Base-by-base conservation (phyloP, 257 asterid genomes). In the Jasminum sambac region DNA sequence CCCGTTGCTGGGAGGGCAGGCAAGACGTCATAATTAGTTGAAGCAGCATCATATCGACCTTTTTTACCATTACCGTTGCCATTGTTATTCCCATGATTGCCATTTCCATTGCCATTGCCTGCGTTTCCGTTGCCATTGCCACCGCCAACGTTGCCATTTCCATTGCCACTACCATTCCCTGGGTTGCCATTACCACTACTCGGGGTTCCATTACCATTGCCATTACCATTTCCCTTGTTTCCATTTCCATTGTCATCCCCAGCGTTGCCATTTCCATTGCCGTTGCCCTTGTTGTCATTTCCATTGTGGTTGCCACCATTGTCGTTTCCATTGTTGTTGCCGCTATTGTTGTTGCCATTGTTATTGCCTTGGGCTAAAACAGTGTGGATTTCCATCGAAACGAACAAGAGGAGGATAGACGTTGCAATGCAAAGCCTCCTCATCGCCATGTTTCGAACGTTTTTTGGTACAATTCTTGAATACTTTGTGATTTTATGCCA, bases 281-380 rank as follows among this genome's bases (percentile, higher is more conserved):
- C 24, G 11, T 70, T 59, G 0, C 74, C 67, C 19, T 70, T 61
- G 44, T 30, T 71, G 44, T n/a, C 39, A 12, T 66, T 66, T 21
- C 39, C 60, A 5, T 66, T 66, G 16, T 30, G 14, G 3, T 55
- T 55, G 8, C 62, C 62, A 13, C 61, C 71, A 6, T 74, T 68
- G 0, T 66, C 76, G 8, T 73, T 77, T 1, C 71, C 74, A 0
- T 64, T 74, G 37, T 13, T 55, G 23, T 69, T 69, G 34, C 62
- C 62, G 34, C 21, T 5, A 30, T 58, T 48, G 26, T 41, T 61
- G 10, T 63, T 46, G 0, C 74, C 64, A 2, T 72, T 75, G 9
- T 69, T 81, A 3, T 68, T 70, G 19, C 87, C 85, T 26, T 76
- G 82, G 40, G 85, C 88, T 12, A 74, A 82, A 66, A 84, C 85